These are phyloP conservation scores for Thermomyces lanuginosus DNA, from an alignment of 2,329 filamentous ascomycete genomes.

Conservation along the genomic window DNA sequence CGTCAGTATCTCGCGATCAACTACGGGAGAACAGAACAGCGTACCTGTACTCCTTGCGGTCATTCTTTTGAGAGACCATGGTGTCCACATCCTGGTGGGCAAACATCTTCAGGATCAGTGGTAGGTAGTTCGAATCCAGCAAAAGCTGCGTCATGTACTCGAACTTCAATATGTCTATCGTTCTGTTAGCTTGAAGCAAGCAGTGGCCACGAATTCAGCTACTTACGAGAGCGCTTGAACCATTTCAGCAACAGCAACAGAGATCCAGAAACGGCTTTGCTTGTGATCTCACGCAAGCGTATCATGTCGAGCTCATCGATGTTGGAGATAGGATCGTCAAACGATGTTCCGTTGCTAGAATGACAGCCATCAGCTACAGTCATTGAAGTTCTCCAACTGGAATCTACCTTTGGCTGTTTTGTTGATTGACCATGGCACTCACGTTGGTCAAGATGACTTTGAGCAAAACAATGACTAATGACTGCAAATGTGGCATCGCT, in stretches of 20 bases:
- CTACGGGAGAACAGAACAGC: slow-evolving; percentile 12
- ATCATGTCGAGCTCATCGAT: slow-evolving; percentile 69
- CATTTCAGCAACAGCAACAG: slow-evolving; percentile 83
- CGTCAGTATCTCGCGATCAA: slow-evolving; percentile 6
- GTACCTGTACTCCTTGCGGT: slow-evolving; percentile 66
- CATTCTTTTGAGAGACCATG: slow-evolving; percentile 69
- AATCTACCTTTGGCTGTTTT: slow-evolving; percentile 30
- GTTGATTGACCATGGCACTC: slow-evolving; percentile 57
- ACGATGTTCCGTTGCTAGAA: slow-evolving; percentile 8
- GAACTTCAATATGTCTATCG: slow-evolving; percentile 73
- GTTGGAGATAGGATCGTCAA: slow-evolving; percentile 19
- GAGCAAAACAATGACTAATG: slow-evolving; percentile 77
- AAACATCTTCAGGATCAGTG: slow-evolving; percentile 80
- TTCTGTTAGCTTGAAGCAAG: slow-evolving; percentile 8
- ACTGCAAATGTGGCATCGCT: slow-evolving; percentile 73
- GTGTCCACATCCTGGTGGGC: slow-evolving; percentile 88
- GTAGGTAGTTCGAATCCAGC: slow-evolving; percentile 87
- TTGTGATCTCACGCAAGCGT: slow-evolving; percentile 68
- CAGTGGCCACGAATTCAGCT: background rate
- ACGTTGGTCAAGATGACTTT: slow-evolving; percentile 80
- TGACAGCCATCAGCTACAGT: slow-evolving; percentile 10
- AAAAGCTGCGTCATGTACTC: slow-evolving; percentile 90
- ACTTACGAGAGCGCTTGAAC: slow-evolving; percentile 85
- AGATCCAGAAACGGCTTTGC: slow-evolving; percentile 82
- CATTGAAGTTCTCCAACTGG: slow-evolving; percentile 8